Base-by-base conservation (phyloP, 2,329 filamentous ascomycete species). In the Cercospora zeina region DNA sequence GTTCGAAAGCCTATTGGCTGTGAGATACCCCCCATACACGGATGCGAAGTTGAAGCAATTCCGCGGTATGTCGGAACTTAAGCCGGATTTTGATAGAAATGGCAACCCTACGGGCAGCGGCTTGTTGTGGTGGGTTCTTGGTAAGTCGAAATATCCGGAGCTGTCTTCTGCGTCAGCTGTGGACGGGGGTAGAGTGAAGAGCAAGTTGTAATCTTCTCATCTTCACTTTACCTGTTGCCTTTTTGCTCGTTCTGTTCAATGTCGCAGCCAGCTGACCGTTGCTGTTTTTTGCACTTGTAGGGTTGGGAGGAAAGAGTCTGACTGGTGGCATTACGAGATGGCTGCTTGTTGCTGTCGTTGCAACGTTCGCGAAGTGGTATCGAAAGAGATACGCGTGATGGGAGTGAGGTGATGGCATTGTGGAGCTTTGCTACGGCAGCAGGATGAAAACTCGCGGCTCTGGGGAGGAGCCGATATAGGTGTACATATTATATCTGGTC, bases 1-100 rank as follows among this genome's bases (percentile, higher is more conserved):
- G 88, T 81, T 88, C 67, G 88, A 91, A 72, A 78, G 77, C 39
- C 71, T 91, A 63, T 78, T 93, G 68, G 82, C 83, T 62, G 80
- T 90, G 57, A 84, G 90, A 64, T 88, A 88, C 72, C 85, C 85
- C 9, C 85, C 85, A 1, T 88, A 85, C 68, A 76, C 74, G 1
- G 81, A 81, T 54, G 67, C 59, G 33, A 87, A 87, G 75, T 72
- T 81, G 65, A 77, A 79, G 72, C 79, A 81, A 65, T 80, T 82
- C 68, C 75, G 78, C 62, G 74, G 74, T 9, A 82, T 84, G 76
- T 81, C 77, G 59, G 77, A 80, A 2, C 57, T 81, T 65, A 82
- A 80, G 63, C 85, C 85, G 1, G 81, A 86, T 70, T 88, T 88
- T 70, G 84, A 87, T 72, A 81, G 85, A 27, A 74, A 83, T 45